Conservation (phyloP, 2,329 filamentous ascomycete genomes). For the Alternaria triticimaculans region DNA sequence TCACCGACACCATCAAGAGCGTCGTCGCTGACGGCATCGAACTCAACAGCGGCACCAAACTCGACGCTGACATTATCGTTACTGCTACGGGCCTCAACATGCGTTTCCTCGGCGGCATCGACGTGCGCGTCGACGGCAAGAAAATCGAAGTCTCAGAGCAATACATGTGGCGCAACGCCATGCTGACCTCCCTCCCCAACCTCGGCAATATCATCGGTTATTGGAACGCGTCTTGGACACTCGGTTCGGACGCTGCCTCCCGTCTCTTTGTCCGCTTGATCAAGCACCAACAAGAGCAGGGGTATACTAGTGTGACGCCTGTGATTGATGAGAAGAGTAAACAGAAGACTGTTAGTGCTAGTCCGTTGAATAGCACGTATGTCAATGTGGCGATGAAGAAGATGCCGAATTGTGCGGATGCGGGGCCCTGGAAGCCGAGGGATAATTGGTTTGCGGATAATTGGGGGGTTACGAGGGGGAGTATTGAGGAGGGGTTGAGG, state of each 20-base stretch:
- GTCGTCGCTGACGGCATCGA: conserved; percentile 59
- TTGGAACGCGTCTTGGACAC: conserved; percentile 66
- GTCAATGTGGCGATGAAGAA: conserved; percentile 49
- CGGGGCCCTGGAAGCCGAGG: conserved; percentile 53
- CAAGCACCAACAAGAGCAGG: conserved; percentile 57
- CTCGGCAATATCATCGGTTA: conserved; percentile 66
- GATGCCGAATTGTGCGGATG: conserved; percentile 58
- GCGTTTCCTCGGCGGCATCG: conserved; percentile 61
- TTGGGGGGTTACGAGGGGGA: conserved; percentile 51
- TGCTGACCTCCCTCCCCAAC: conserved; percentile 70
- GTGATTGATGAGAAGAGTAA: conserved; percentile 47
- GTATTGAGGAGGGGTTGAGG: conserved; percentile 51
- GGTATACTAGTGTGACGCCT: conserved; percentile 55
- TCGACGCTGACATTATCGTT: conserved; percentile 68
- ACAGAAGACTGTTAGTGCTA: conserved; percentile 50
- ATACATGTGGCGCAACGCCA: conserved; percentile 66
- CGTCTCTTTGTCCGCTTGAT: conserved; percentile 59
- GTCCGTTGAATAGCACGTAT: conserved; percentile 61
- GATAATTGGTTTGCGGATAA: conserved; percentile 55
- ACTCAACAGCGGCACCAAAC: conserved; percentile 53
- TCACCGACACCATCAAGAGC: conserved; percentile 61
- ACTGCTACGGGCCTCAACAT: conserved; percentile 70
- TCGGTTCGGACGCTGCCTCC: conserved; percentile 64
- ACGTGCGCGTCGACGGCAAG: conserved; percentile 60
- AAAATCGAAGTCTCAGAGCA: conserved; percentile 55